phyloP scores from a whole-genome alignment of 768 basidiomycete genomes.

The Russula compacta region DNA sequence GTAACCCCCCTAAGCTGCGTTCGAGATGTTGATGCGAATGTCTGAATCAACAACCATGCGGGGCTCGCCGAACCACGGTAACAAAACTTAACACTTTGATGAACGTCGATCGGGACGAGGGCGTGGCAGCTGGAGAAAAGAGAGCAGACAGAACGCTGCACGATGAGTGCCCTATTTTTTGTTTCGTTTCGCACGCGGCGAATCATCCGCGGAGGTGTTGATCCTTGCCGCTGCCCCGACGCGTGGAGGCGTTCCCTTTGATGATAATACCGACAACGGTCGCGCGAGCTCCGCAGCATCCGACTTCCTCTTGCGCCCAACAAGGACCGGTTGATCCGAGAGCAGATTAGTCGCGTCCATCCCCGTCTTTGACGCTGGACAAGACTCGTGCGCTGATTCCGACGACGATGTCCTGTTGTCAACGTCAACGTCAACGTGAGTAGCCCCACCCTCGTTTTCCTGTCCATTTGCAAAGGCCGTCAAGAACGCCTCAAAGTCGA shows the following conservation, averaged over 20 bases:
- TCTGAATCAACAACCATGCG: neutral
- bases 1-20: neutral
- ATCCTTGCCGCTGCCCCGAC: neutral
- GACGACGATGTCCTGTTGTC: neutral
- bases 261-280: neutral
- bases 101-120: neutral
- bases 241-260: neutral
- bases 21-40: neutral
- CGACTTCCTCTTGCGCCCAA: constrained; percentile 27
- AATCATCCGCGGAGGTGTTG: neutral
- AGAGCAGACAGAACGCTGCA: neutral
- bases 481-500: constrained; percentile 23
- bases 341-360: neutral
- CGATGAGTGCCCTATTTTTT: constrained; percentile 18
- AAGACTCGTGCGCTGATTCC: neutral
- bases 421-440: constrained; percentile 10
- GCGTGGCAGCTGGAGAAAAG: neutral
- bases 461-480: constrained; percentile 28
- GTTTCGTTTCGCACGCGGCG: constrained; percentile 25
- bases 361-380: neutral
- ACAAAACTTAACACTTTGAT: too few relatives aligned
- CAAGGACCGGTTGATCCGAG: neutral
- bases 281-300: constrained; percentile 24
- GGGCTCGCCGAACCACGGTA: neutral
- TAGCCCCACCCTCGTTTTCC: constrained; percentile 27